Base-by-base conservation (phyloP, 176 grass and related monocot genomes). In the Oryza officinalis region DNA sequence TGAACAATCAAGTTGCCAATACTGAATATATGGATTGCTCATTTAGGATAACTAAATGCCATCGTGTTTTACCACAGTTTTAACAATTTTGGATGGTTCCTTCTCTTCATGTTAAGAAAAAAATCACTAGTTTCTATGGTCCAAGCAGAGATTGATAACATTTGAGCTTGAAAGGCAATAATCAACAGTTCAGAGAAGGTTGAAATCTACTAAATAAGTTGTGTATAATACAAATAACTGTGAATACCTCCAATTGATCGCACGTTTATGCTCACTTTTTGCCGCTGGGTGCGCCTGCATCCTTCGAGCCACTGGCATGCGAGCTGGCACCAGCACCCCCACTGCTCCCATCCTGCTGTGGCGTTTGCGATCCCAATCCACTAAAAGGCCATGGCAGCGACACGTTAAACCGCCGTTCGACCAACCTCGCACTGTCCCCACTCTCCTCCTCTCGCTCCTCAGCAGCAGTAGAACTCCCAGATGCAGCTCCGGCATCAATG, bases 361-460 rank as follows among this genome's bases (percentile, higher is more conserved):
- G 82, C 27, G 89, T 77, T 71, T 91, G 87, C 72, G 74, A 65
- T 27, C 91, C 85, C 28, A 84, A 86, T 83, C 78, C 88, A 81
- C 85, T 74, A 71, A 94, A 92, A 5, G 84, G 89, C 94, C 91
- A 97, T 28, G 94, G 91, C 79, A 94, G 74, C 1, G 83, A 80
- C 57, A 94, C 76, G 54, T 81, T 94, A 80, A 88, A 97, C 75
- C 93, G 91, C 88, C 86, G 88, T 45, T 87, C 90, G 3, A 82
- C 86, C 59, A 87, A 69, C 79, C 71, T 86, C 2, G 75, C 60
- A 75, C 71, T 86, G 18, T 28, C 85, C 82, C 67, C 78, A 32
- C 67, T 75, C 18, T 63, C 82, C 5, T 87, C 81, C 76, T 64
- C 43, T 38, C 82, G 74, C 37, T 32, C 74, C 5, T 63, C 70